Percentiles rank a stretch among this genome's conserved stretches.
Evolutionary conservation across 345 rosid species (phyloP).

Genomic region (Citrus mangshanensis): DNA sequence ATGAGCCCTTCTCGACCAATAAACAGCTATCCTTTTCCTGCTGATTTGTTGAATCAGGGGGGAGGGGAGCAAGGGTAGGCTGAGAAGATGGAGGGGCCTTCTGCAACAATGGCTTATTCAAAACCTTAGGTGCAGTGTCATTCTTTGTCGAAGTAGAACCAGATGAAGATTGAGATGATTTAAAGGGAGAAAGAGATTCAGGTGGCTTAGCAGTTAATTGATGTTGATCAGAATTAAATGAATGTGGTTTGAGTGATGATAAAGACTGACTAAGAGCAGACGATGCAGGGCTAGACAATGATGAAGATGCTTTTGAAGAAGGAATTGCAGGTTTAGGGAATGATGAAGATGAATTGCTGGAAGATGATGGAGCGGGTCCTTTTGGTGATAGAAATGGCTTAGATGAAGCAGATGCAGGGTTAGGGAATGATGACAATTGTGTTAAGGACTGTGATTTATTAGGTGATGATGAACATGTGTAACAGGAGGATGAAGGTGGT

Average conservation of each 20-base stretch:
- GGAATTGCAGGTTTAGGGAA: not conserved
- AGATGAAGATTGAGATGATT: not conserved
- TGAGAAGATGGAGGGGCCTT: conserved; percentile 4
- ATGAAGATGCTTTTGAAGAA: not conserved
- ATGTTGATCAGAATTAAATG: not conserved
- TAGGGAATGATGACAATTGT: not conserved
- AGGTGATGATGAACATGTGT: not conserved
- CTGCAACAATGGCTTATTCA: not conserved
- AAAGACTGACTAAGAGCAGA: not conserved
- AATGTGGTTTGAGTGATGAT: not conserved
- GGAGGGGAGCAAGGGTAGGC: conserved; percentile 5
- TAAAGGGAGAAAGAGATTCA: not conserved
- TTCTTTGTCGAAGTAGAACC: not conserved
- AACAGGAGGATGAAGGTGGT: not conserved
- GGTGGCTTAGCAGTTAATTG: not conserved
- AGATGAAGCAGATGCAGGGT: not conserved
- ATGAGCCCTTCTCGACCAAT: conserved; percentile 7
- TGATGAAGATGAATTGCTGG: not conserved
- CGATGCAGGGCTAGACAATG: not conserved
- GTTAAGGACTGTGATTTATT: not conserved
- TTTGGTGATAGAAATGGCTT: not conserved
- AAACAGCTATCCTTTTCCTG: not conserved
- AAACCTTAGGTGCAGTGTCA: too few relatives aligned
- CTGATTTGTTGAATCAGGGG: not conserved
- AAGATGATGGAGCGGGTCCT: not conserved